Percentiles rank a stretch among this genome's conserved stretches.
phyloP scores from a whole-genome alignment of 1,284 basidiomycete species.

The Anthracocystis walkeri region DNA sequence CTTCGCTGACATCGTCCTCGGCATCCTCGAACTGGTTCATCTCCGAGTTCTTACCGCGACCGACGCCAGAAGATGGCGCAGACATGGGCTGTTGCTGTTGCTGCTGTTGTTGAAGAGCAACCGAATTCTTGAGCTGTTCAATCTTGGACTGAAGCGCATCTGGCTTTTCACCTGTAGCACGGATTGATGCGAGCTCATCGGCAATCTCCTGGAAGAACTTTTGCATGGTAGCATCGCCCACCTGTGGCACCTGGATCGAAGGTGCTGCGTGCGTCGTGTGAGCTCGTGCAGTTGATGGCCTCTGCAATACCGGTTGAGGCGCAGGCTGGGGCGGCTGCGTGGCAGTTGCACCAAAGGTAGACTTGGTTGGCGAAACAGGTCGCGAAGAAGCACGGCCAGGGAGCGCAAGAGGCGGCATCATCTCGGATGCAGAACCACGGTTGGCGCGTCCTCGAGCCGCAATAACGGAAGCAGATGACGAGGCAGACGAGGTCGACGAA shows the following conservation, averaged over 20 bases:
- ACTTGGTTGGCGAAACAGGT: slow-evolving; percentile 48
- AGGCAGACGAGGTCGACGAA: slow-evolving; percentile 21
- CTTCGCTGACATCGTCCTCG: slow-evolving; percentile 71
- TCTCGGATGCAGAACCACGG: slow-evolving; percentile 39
- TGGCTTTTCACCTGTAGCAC: slow-evolving; percentile 55
- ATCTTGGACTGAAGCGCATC: slow-evolving; percentile 72
- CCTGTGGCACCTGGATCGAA: slow-evolving; percentile 49
- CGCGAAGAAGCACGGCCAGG: slow-evolving; percentile 48
- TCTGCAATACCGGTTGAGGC: slow-evolving; percentile 16
- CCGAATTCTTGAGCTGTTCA: slow-evolving; percentile 70
- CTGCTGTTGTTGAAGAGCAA: slow-evolving; percentile 45
- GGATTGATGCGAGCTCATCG: slow-evolving; percentile 79
- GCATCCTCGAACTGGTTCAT: slow-evolving; percentile 74
- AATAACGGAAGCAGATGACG: slow-evolving; percentile 13
- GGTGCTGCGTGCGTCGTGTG: slow-evolving; percentile 58
- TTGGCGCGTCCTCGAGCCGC: slow-evolving; percentile 33
- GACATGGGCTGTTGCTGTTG: slow-evolving; percentile 20
- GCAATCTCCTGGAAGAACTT: slow-evolving; percentile 84
- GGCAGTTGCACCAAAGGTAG: slow-evolving; percentile 26
- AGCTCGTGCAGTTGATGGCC: slow-evolving; percentile 47
- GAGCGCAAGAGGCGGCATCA: slow-evolving; percentile 42
- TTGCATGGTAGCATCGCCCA: slow-evolving; percentile 78
- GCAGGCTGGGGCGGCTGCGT: slow-evolving; percentile 22
- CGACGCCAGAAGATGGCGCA: slow-evolving; percentile 6
- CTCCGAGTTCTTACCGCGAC: slow-evolving; percentile 35